Evolutionary conservation across 257 asterid species (phyloP).

Genomic region (Euphrasia confusa): DNA sequence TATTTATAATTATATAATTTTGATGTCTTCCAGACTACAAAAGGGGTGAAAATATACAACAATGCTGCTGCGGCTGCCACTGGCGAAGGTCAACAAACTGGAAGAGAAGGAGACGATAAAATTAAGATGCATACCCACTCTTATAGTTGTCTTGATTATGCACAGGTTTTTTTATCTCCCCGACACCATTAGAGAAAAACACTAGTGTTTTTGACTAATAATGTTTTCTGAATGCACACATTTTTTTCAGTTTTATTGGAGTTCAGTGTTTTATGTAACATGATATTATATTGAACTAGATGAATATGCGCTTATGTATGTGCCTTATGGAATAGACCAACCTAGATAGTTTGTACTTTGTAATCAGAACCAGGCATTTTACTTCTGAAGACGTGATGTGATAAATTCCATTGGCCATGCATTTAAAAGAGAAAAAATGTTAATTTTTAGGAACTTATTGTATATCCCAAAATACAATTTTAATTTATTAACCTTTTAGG

Average conservation of each 20-base stretch:
- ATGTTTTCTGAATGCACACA: slow-evolving; percentile 1
- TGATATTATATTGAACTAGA: neutral
- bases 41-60: slow-evolving; percentile 78
- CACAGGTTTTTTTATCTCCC: slow-evolving; percentile 59
- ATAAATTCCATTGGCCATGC: slow-evolving; percentile 12
- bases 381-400: neutral
- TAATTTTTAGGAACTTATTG: too few relatives aligned
- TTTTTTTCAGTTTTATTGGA: neutral
- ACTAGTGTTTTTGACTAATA: slow-evolving; percentile 16
- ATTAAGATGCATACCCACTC: slow-evolving; percentile 86
- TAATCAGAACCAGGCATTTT: neutral
- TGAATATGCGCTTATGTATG: neutral
- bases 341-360: slow-evolving; percentile 1
- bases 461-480: neutral
- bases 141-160: slow-evolving; percentile 84
- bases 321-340: slow-evolving; percentile 7
- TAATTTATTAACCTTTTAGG: neutral
- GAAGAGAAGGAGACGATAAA: slow-evolving; percentile 87
- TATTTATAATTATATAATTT: slow-evolving; percentile 5
- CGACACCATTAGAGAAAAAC: slow-evolving; percentile 3
- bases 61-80: slow-evolving; percentile 79
- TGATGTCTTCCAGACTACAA: slow-evolving; percentile 54
- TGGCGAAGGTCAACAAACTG: slow-evolving; percentile 49
- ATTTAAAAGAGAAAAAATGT: too few relatives aligned
- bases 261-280: neutral